Conservation (phyloP, 2,329 filamentous ascomycete species). For the Aspergillus sp. region DNA sequence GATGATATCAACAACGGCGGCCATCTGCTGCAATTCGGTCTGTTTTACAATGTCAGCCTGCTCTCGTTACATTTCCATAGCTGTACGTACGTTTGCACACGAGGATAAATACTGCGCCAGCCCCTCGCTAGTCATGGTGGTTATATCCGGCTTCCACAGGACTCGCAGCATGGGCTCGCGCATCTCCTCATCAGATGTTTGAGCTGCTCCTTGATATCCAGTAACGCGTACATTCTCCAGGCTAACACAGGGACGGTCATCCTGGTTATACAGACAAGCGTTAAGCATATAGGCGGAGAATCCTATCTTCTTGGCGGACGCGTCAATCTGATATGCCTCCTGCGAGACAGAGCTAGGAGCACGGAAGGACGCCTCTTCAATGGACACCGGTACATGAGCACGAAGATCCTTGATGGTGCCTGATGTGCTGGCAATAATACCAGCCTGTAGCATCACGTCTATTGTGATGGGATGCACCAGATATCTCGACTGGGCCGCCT, state of each 20-base stretch:
- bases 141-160: slow-evolving; percentile 3
- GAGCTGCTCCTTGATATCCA: neutral
- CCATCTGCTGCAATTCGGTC: neutral
- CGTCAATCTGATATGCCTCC: neutral
- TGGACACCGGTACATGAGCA: neutral
- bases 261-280: neutral
- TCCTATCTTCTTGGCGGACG: neutral
- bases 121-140: neutral
- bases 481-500: neutral
- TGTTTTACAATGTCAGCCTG: neutral
- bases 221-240: neutral
- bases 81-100: neutral
- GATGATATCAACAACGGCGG: neutral
- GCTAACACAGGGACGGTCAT: neutral
- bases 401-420: neutral
- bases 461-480: neutral
- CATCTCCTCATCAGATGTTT: neutral
- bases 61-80: neutral
- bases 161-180: neutral
- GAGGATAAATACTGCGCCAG: neutral
- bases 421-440: neutral
- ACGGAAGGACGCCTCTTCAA: neutral
- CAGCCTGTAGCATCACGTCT: neutral
- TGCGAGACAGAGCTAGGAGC: neutral
- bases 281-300: neutral